Conservation (phyloP, 1,284 basidiomycete genomes). For the Singerocomus inundabilis region DNA sequence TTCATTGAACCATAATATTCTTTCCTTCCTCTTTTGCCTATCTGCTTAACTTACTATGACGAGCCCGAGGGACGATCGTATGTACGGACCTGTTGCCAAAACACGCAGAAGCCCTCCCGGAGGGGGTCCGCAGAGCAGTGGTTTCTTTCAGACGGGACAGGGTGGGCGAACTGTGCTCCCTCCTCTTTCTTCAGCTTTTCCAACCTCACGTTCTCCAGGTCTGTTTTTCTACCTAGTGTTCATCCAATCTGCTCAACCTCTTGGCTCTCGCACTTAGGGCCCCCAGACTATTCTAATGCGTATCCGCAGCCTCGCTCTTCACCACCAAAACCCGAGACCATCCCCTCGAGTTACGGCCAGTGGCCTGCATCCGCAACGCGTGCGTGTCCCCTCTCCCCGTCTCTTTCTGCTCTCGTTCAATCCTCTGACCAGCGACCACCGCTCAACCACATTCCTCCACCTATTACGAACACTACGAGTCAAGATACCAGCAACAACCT, state of each 20-base stretch:
- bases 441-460: constrained; percentile 46
- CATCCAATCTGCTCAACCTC: constrained; percentile 53
- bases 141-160: constrained; percentile 72
- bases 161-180: constrained; percentile 84
- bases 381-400: constrained; percentile 40
- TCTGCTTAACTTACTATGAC: constrained; percentile 59
- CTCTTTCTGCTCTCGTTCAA: constrained; percentile 5
- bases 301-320: constrained; percentile 64
- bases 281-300: constrained; percentile 52
- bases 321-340: constrained; percentile 55
- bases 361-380: constrained; percentile 43
- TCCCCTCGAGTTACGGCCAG: constrained; percentile 48
- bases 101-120: constrained; percentile 57
- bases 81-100: constrained; percentile 55
- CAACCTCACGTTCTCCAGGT: constrained; percentile 84
- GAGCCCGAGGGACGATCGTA: constrained; percentile 57
- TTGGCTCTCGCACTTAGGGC: constrained; percentile 49
- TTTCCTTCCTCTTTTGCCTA: constrained; percentile 45
- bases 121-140: constrained; percentile 55
- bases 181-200: constrained; percentile 79
- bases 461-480: constrained; percentile 56
- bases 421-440: constrained; percentile 25
- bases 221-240: constrained; percentile 58
- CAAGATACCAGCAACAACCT: constrained; percentile 50
- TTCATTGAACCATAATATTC: constrained; percentile 54